Conservation (phyloP, 2,329 filamentous ascomycete species). For the Penicillium sp. region DNA sequence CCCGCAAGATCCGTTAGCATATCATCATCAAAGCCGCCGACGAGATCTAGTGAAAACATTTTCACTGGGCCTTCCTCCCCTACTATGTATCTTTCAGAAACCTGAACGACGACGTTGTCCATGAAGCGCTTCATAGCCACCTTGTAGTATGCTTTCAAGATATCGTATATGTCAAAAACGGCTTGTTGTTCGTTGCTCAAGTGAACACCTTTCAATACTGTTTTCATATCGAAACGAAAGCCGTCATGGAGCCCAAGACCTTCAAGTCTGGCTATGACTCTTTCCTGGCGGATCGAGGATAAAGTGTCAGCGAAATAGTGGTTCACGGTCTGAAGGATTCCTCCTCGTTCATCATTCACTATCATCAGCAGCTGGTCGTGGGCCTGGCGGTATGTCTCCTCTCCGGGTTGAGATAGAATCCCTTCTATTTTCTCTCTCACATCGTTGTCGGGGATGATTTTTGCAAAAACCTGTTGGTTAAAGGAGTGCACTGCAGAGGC, state of each 20-base stretch:
- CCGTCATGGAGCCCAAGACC: background rate
- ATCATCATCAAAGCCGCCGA: slow-evolving; percentile 51
- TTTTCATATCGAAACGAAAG: background rate
- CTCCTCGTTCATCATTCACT: slow-evolving; percentile 51
- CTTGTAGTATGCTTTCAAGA: slow-evolving; percentile 7
- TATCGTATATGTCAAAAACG: slow-evolving; percentile 18
- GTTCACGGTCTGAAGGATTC: slow-evolving; percentile 53
- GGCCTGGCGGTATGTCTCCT: slow-evolving; percentile 46
- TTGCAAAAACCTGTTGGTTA: no score
- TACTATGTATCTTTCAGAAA: slow-evolving; percentile 57
- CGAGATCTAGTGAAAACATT: slow-evolving; percentile 54
- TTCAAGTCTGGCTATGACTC: slow-evolving; percentile 9
- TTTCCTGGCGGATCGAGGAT: slow-evolving; percentile 17
- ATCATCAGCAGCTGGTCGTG: slow-evolving; percentile 49
- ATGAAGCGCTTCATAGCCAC: slow-evolving; percentile 64
- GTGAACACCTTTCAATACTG: slow-evolving; percentile 15
- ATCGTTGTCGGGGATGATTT: background rate
- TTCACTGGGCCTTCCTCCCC: slow-evolving; percentile 54
- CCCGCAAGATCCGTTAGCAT: slow-evolving; percentile 61
- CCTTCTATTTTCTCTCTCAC: slow-evolving; percentile 9
- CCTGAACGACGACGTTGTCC: slow-evolving; percentile 62
- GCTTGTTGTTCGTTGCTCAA: slow-evolving; percentile 45
- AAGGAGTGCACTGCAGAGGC: background rate
- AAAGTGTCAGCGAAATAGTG: slow-evolving; percentile 53
- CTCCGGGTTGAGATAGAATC: slow-evolving; percentile 28